Percentiles rank a stretch among this genome's conserved stretches.
These are phyloP conservation scores for Backusella australiensis DNA, from an alignment of 192 early-diverging fungal genomes.

Conservation along the genomic window DNA sequence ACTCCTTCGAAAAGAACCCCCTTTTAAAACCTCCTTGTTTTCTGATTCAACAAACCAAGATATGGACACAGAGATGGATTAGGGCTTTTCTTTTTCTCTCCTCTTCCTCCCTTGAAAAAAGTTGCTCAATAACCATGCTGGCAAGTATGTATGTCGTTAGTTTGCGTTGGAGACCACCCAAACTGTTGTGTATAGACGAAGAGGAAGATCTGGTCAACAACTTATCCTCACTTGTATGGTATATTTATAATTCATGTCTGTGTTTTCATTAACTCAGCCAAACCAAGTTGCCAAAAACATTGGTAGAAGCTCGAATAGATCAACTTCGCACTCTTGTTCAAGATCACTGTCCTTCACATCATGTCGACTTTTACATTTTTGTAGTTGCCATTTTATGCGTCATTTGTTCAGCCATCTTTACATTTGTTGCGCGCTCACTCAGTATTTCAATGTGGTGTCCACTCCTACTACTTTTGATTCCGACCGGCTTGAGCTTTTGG, in stretches of 20 bases:
- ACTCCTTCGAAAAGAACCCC: neutral
- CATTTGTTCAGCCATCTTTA: constrained; percentile 23
- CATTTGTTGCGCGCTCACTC: constrained; percentile 22
- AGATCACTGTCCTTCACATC: constrained; percentile 13
- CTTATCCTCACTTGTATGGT: constrained; percentile 12
- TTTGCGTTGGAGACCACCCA: constrained; percentile 8
- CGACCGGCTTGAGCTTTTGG: constrained; percentile 12
- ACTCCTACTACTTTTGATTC: constrained; percentile 24
- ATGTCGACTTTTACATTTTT: constrained; percentile 26
- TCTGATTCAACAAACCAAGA: constrained; percentile 3
- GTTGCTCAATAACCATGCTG: neutral
- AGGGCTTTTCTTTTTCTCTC: neutral
- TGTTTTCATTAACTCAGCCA: neutral
- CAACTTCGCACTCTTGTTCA: constrained; percentile 7
- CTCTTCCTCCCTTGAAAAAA: neutral
- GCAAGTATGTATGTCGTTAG: constrained; percentile 10
- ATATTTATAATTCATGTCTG: neutral
- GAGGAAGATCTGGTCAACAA: neutral
- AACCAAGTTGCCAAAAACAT: constrained; percentile 3
- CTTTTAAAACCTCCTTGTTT: neutral
- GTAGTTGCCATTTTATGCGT: constrained; percentile 15
- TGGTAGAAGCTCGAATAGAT: constrained; percentile 18
- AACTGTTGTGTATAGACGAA: neutral
- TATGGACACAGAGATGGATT: neutral
- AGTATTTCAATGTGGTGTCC: constrained; percentile 34